These are phyloP conservation scores for Daldinia concentrica DNA, from an alignment of 495 filamentous ascomycete species.

Conservation along the genomic window DNA sequence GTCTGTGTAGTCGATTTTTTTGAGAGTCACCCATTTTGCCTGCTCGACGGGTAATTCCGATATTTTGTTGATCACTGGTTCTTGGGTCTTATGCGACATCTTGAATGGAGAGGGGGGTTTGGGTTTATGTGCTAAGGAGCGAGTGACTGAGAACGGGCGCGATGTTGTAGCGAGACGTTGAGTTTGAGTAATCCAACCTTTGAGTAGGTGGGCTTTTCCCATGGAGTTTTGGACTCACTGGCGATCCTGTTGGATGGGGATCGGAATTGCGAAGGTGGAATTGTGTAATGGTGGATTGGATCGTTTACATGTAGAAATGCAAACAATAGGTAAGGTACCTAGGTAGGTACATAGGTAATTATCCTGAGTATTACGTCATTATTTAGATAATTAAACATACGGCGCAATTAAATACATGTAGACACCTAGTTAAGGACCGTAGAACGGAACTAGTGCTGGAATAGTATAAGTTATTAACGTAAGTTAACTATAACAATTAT, in stretches of 20 bases:
- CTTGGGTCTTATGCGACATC: constrained; percentile 48
- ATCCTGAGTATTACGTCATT: neutral
- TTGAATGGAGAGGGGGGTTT: neutral
- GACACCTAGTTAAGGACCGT: no score
- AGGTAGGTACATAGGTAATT: no score
- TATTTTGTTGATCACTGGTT: constrained; percentile 57
- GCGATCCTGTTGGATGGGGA: neutral
- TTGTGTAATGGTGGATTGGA: neutral
- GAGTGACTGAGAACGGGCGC: neutral
- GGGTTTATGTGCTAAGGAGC: neutral
- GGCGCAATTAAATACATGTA: no score
- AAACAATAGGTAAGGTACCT: no score
- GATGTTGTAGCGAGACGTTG: neutral
- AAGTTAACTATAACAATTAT: no score
- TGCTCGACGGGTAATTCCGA: constrained; percentile 54
- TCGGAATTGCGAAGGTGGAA: neutral
- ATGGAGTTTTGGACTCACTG: neutral
- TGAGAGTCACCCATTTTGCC: constrained; percentile 62
- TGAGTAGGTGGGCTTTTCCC: neutral
- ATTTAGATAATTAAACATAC: neutral
- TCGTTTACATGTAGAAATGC: neutral
- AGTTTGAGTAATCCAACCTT: neutral
- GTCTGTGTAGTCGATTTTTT: constrained; percentile 62
- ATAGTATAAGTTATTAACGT: no score
- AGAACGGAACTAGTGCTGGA: no score